Conservation (phyloP, 225 moss, liverwort and hornwort species). For the Physcomitrellopsis africana region DNA sequence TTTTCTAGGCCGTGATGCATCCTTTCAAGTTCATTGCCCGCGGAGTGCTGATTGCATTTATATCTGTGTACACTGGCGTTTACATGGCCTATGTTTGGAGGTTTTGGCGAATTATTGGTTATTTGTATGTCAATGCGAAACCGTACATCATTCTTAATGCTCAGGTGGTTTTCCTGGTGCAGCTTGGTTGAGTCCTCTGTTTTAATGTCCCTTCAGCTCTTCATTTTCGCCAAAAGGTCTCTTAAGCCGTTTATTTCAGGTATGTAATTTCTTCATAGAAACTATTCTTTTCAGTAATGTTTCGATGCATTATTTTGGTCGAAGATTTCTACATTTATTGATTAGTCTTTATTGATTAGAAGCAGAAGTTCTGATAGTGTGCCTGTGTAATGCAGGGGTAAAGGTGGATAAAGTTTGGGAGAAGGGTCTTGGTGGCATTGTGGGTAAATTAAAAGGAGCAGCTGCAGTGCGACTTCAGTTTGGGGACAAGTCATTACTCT, state of each 20-base stretch:
- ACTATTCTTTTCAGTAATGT: too few species aligned
- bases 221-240: constrained; percentile 60
- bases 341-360: not conserved
- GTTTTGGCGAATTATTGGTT: not conserved
- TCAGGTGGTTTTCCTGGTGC: constrained; percentile 13
- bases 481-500: constrained; percentile 58
- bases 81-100: not conserved
- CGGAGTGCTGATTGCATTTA: not conserved
- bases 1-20: not conserved
- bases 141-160: not conserved
- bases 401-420: constrained; percentile 68
- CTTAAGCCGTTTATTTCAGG: constrained; percentile 62
- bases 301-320: not conserved
- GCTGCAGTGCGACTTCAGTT: constrained; percentile 61
- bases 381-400: constrained; percentile 44
- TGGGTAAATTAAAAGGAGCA: constrained; percentile 73
- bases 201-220: constrained; percentile 70
- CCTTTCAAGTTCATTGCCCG: not conserved
- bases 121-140: not conserved
- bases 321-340: not conserved
- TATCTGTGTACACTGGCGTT: not conserved
- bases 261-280: constrained; percentile 15
- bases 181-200: constrained; percentile 59
- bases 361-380: constrained; percentile 1
- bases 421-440: constrained; percentile 58